Evolutionary conservation across 805 yeast genomes (phyloP).

Genomic region (Candida endomychidarum): DNA sequence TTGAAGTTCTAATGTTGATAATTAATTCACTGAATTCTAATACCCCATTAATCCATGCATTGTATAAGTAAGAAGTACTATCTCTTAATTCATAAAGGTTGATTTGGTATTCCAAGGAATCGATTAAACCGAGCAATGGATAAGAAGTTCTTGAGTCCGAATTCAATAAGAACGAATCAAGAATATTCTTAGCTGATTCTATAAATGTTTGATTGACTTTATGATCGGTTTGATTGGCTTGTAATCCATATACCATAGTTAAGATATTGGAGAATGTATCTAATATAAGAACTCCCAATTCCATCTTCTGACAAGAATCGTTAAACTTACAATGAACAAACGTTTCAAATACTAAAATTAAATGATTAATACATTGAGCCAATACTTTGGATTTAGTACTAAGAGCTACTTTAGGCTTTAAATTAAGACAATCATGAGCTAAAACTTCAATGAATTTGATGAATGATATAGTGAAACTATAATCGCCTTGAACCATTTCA

Average conservation of each 20-base stretch:
- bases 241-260: conserved; percentile 48
- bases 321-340: conserved; percentile 69
- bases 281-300: conserved; percentile 57
- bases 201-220: conserved; percentile 50
- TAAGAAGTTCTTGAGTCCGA: conserved; percentile 49
- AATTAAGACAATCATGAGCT: conserved; percentile 46
- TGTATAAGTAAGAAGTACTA: conserved; percentile 46
- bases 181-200: conserved; percentile 49
- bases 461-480: conserved; percentile 59
- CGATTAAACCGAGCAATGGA: conserved; percentile 54
- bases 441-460: conserved; percentile 56
- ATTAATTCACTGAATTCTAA: conserved; percentile 58
- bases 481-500: conserved; percentile 70
- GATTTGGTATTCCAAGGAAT: conserved; percentile 40
- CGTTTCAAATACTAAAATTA: conserved; percentile 71
- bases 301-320: conserved; percentile 54
- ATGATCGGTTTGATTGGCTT: conserved; percentile 31
- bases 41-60: conserved; percentile 49
- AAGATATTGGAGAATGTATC: conserved; percentile 57
- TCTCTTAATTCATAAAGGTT: conserved; percentile 42
- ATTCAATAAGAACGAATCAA: conserved; percentile 55
- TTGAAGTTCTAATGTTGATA: conserved; percentile 54
- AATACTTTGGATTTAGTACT: conserved; percentile 43
- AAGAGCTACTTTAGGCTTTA: conserved; percentile 6
- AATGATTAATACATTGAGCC: conserved; percentile 51